These are phyloP conservation scores for Ajuga chamaepitys DNA, from an alignment of 257 asterid species.

Conservation along the genomic window DNA sequence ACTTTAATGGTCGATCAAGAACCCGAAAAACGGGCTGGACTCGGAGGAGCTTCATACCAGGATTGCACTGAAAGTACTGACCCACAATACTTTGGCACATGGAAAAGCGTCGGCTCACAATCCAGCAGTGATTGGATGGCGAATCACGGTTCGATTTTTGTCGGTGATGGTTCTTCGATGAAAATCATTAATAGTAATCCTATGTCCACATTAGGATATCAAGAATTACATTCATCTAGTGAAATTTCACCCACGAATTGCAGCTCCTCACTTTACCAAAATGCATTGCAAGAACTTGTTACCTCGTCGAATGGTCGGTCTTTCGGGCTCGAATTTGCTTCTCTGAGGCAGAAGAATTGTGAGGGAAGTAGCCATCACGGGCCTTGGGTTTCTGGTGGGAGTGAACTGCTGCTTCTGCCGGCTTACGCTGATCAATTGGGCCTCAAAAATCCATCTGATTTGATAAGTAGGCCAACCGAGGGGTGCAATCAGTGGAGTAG, in stretches of 20 bases:
- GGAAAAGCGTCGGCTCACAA: conserved; percentile 33
- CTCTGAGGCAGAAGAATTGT: conserved; percentile 16
- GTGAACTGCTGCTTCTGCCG: conserved; percentile 27
- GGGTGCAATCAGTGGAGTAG: conserved; percentile 24
- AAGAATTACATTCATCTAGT: conserved; percentile 16
- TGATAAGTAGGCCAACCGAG: conserved; percentile 10
- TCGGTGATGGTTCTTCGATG: conserved; percentile 21
- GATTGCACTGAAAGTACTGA: conserved; percentile 7
- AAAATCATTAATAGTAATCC: conserved; percentile 14
- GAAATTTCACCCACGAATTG: conserved; percentile 13
- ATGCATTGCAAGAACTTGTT: conserved; percentile 35
- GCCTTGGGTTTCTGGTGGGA: conserved; percentile 24
- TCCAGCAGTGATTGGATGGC: conserved; percentile 16
- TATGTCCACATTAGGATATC: conserved; percentile 10
- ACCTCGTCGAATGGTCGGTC: conserved; percentile 22
- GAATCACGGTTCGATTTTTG: conserved; percentile 23
- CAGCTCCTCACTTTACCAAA: conserved; percentile 26
- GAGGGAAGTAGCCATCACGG: conserved; percentile 11
- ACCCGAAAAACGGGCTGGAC: background rate
- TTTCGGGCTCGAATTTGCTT: conserved; percentile 17
- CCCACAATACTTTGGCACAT: conserved; percentile 28
- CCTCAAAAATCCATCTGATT: conserved; percentile 1
- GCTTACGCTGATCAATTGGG: conserved; percentile 27
- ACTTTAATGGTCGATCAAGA: conserved; percentile 23
- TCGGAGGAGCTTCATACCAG: background rate